Base-by-base conservation (phyloP, 75 land plant species). In the Cupressus sempervirens region DNA sequence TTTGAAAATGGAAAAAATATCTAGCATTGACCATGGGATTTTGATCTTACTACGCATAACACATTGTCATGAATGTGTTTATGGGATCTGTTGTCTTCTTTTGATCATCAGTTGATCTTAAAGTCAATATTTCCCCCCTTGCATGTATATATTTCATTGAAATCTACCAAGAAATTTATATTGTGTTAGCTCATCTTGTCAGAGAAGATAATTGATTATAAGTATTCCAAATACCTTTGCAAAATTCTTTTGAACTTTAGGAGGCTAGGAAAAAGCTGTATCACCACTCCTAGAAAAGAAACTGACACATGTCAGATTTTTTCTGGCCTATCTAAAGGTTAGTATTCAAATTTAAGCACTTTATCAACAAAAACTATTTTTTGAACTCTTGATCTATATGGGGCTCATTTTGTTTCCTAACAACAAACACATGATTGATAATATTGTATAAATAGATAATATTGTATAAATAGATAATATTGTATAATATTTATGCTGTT, bases 231-330 rank as follows among this genome's bases (percentile, higher is more conserved):
- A 79, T 43, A 12, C 32, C 81, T 79, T 15, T 45, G 14, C 26
- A 45, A 45, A 75, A 75, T 20, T 77, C 26, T 54, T 53, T 8
- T 82, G 30, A 52, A 50, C 50, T 82, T 23, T 90, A 98, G 99
- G 94, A 94, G 98, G 91, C 99, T 98, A 16, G 99, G 99, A 30
- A 98, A 98, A 86, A 98, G 99, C 90, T 85, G 99, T 68, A 98
- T 98, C 86, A 98, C 99, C 38, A 98, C 98, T 50, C 99, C 99
- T 30, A 92, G 99, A 82, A 96, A 98, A 65, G 99, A 98, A 89
- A 92, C 99, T 34, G 99, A 98, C 80, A 96, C 99, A 20, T 98
- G 99, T 89, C 75, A 83, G 83, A 98, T 98, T 50, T 48, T 86
- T 36, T 98, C 99, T 4, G 99, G 99, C 32, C 88, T 98, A 77